Conservation (phyloP, 2,329 filamentous ascomycete genomes). For the Metarhizium guizhouense region DNA sequence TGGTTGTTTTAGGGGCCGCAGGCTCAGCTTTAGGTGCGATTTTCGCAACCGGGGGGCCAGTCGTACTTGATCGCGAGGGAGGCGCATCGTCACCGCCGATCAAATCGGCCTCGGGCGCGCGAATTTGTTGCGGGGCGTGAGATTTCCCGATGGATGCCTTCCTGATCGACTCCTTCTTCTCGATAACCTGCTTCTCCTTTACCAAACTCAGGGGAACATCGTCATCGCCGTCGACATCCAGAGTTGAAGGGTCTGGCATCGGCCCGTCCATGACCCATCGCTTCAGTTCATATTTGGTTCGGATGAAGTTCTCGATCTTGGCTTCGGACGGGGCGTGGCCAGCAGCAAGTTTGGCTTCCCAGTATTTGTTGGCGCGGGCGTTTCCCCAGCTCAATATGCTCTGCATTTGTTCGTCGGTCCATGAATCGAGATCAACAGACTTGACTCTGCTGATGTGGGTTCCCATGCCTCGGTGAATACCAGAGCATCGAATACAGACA, state of each 20-base stretch:
- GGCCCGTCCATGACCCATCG: constrained; percentile 98
- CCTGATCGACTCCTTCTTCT: constrained; percentile 50
- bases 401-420: constrained; percentile 96
- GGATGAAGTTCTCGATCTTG: constrained; percentile 99
- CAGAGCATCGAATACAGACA: constrained; percentile 95
- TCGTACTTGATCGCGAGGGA: constrained; percentile 63
- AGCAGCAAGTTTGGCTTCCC: constrained; percentile 87
- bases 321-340: constrained; percentile 91
- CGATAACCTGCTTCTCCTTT: constrained; percentile 57
- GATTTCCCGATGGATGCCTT: constrained; percentile 46
- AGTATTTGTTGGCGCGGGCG: constrained; percentile 93
- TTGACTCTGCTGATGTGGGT: constrained; percentile 98
- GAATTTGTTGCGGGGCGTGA: constrained; percentile 20
- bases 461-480: constrained; percentile 97
- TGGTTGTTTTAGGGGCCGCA: constrained; percentile 59
- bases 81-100: constrained; percentile 69
- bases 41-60: constrained; percentile 53
- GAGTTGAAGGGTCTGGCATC: constrained; percentile 82
- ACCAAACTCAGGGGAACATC: constrained; percentile 59
- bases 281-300: constrained; percentile 98
- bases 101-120: constrained; percentile 59
- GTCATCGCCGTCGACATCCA: constrained; percentile 79
- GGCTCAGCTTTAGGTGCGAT: constrained; percentile 52
- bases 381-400: constrained; percentile 96
- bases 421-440: constrained; percentile 93